A percentile compares a stretch with the other conserved stretches of the same genome.
Conservation (phyloP, 169 alveolate genomes). For the Cryptosporidium parvum region DNA sequence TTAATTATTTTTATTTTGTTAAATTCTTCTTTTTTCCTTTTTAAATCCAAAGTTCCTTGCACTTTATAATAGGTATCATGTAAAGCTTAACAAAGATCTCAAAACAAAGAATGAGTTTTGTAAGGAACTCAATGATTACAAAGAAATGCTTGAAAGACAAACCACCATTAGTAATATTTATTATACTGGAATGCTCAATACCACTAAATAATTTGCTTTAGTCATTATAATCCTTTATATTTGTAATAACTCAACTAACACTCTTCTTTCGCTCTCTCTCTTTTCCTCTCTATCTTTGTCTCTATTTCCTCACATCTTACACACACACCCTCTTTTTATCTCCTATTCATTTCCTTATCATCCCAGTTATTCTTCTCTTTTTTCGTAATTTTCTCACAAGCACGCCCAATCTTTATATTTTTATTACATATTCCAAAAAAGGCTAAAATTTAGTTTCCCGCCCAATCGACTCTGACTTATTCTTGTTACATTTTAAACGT, state of each 20-base stretch:
- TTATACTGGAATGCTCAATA: slow-evolving; percentile 20
- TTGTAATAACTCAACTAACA: neutral
- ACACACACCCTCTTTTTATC: neutral
- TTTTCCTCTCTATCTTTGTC: too few species aligned
- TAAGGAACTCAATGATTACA: slow-evolving; percentile 31
- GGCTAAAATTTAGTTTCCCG: neutral
- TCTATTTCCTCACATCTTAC: neutral
- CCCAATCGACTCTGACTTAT: slow-evolving; percentile 10
- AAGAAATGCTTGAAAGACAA: slow-evolving; percentile 48
- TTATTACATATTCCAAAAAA: neutral
- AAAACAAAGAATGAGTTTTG: slow-evolving; percentile 4
- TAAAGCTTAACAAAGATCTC: slow-evolving; percentile 15
- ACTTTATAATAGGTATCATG: slow-evolving; percentile 11
- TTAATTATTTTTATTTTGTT: neutral
- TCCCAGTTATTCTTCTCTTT: neutral
- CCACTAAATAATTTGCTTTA: neutral
- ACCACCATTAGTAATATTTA: slow-evolving; percentile 43
- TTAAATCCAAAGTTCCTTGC: slow-evolving; percentile 10
- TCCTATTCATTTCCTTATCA: too few species aligned
- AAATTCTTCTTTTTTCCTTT: neutral
- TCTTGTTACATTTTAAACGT: neutral
- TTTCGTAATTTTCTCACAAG: neutral
- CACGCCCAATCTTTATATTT: neutral
- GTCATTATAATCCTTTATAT: too few species aligned
- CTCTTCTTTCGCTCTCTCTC: neutral